These are phyloP conservation scores for Penicillium subrubescens DNA, from an alignment of 495 filamentous ascomycete species.

Conservation along the genomic window DNA sequence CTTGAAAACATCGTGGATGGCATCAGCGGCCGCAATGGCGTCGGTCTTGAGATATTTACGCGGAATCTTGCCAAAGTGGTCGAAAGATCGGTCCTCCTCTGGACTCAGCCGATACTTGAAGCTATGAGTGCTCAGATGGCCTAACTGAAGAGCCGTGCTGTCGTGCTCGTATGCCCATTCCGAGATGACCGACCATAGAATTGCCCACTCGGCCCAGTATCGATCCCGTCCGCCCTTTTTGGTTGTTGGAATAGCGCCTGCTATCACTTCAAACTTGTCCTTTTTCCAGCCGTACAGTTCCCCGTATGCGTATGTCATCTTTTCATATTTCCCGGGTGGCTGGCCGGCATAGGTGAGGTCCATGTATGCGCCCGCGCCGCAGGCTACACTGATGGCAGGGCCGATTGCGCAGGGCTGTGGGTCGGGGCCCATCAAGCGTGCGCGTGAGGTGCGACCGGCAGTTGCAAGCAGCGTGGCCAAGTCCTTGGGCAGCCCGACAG, in stretches of 20 bases:
- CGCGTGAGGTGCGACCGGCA: background rate
- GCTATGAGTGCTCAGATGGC: background rate
- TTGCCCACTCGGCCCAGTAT: conserved; percentile 5
- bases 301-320: background rate
- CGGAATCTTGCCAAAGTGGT: background rate
- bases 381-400: conserved; percentile 3
- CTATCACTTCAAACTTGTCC: background rate
- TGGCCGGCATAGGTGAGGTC: conserved; percentile 1
- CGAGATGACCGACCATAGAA: background rate
- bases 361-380: conserved; percentile 1
- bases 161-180: conserved; percentile 6
- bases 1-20: background rate
- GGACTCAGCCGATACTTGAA: background rate
- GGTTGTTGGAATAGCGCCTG: background rate
- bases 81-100: background rate
- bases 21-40: background rate
- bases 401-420: conserved; percentile 3
- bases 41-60: background rate
- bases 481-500: conserved; percentile 5
- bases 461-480: background rate
- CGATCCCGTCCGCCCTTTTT: conserved; percentile 4
- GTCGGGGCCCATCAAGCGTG: background rate
- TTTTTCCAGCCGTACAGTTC: background rate
- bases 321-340: background rate
- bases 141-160: background rate